Evolutionary conservation across 2,329 filamentous ascomycete genomes (phyloP), one percentile per base, ranked within the genome.

Genomic region (Cladosporium sp.): DNA sequence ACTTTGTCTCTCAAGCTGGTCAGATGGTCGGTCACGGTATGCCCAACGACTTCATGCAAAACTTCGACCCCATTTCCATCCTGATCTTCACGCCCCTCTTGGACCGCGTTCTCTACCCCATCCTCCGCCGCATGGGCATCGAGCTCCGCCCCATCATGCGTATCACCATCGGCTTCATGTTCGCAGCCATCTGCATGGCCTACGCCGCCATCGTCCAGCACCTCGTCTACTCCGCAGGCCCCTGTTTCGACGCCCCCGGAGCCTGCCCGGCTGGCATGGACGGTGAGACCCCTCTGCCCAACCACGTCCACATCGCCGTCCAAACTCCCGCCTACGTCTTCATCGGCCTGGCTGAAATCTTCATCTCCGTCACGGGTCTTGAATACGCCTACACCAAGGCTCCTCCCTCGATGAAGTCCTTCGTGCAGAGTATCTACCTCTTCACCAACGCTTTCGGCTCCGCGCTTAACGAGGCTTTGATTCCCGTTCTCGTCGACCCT

Each of bases 401-500:
- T 1, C 77, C 77, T 0, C 66, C 72, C 37, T 71, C 66, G 39
- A 78, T 79, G 77, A 78, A 78, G 65, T 75, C 71, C 5, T 77
- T 79, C 60, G 74, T 79, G 58, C 77, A 77, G 72, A 70, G 45
- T 15, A 57, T 50, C 28, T 50, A 57, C 47, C 75, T 85, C 57
- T 77, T 86, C 60, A 86, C 82, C 37, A 82, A 76, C 45, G 84
- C 83, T 3, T 77, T 83, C 44, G 82, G 82, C 3, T 78, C 82
- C 1, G 81, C 81, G 32, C 72, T 90, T 20, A 83, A 81, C 2
- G 82, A 86, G 63, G 80, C 85, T 2, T 73, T 89, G 12, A 79
- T 83, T 1, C 83, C 85, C 0, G 73, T 78, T 4, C 81, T 83
- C 6, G 79, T 79, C 57, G 83, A 90, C 67, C 87, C 87, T 20